These are phyloP conservation scores for Stropharia rugosoannulata DNA, from an alignment of 768 basidiomycete species.

Conservation along the genomic window DNA sequence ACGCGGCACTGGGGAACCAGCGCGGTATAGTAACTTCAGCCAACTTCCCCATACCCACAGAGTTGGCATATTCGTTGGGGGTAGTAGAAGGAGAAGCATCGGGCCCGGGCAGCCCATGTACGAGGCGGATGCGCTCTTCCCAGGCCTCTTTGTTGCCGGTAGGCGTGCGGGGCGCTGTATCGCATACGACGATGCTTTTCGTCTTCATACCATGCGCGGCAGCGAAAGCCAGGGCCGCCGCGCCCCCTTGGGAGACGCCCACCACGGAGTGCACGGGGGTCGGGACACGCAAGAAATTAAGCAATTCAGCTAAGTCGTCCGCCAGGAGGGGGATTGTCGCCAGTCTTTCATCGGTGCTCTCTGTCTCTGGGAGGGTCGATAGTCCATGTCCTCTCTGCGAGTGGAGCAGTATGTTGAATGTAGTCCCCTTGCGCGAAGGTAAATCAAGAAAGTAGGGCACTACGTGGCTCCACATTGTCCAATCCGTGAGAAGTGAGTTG, in stretches of 20 bases:
- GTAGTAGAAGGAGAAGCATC: slow-evolving; percentile 6
- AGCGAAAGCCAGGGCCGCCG: slow-evolving; percentile 46
- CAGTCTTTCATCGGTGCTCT: slow-evolving; percentile 10
- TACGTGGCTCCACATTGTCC: slow-evolving; percentile 46
- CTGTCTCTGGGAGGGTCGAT: slow-evolving; percentile 32
- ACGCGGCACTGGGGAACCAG: slow-evolving; percentile 47
- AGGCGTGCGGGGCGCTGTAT: slow-evolving; percentile 43
- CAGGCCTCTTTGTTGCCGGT: slow-evolving; percentile 48
- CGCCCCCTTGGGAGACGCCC: slow-evolving; percentile 56
- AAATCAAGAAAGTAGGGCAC: slow-evolving; percentile 38
- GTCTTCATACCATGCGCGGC: slow-evolving; percentile 33
- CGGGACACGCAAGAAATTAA: slow-evolving; percentile 32
- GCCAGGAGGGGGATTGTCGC: slow-evolving; percentile 46
- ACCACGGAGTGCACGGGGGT: slow-evolving; percentile 43
- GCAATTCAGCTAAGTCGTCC: slow-evolving; percentile 39
- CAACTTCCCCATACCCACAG: slow-evolving; percentile 40
- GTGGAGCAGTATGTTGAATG: slow-evolving; percentile 49
- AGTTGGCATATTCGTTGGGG: slow-evolving; percentile 25
- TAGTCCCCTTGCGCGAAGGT: slow-evolving; percentile 5
- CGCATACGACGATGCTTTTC: slow-evolving; percentile 45
- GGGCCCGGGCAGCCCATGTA: slow-evolving; percentile 18
- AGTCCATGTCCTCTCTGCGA: slow-evolving; percentile 53
- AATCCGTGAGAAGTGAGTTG: slow-evolving; percentile 49
- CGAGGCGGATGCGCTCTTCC: slow-evolving; percentile 43
- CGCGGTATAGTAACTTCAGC: slow-evolving; percentile 41